These are phyloP conservation scores for Eimeria sp. DNA, from an alignment of 169 alveolate species.

Conservation along the genomic window DNA sequence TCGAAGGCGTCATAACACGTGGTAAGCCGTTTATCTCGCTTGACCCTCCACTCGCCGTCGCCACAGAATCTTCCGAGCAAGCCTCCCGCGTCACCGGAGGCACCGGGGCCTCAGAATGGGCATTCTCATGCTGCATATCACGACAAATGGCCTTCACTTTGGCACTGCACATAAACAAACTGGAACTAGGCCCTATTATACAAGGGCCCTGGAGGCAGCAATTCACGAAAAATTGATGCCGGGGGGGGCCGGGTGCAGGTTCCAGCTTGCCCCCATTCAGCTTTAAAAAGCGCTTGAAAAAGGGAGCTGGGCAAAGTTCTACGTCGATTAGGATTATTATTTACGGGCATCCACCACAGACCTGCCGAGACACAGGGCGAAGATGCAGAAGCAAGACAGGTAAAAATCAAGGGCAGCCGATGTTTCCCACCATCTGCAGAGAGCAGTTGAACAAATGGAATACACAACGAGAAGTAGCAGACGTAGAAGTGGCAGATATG, in stretches of 20 bases:
- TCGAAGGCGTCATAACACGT: background rate
- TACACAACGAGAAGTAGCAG: background rate
- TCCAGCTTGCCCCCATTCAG: background rate
- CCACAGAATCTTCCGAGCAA: slow-evolving; percentile 20
- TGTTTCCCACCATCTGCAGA: slow-evolving; percentile 59
- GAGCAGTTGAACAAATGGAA: background rate
- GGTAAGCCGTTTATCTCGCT: slow-evolving; percentile 12
- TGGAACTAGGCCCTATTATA: background rate
- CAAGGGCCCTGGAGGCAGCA: background rate
- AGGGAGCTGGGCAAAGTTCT: background rate
- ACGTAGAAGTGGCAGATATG: background rate
- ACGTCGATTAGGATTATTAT: background rate
- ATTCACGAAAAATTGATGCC: background rate
- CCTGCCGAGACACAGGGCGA: slow-evolving; percentile 68
- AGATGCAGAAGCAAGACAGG: slow-evolving; percentile 49
- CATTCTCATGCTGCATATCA: slow-evolving; percentile 10
- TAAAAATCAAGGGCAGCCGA: slow-evolving; percentile 46
- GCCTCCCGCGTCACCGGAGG: slow-evolving; percentile 17
- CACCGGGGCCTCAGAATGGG: background rate
- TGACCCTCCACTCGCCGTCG: slow-evolving; percentile 41
- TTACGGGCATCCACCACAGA: background rate
- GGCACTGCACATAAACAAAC: slow-evolving; percentile 32
- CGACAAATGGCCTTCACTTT: slow-evolving; percentile 57
- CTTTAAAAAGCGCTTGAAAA: background rate
- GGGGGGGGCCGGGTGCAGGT: background rate